Evolutionary conservation across 2,329 filamentous ascomycete genomes (phyloP).

Genomic region (Diplodia intermedia): DNA sequence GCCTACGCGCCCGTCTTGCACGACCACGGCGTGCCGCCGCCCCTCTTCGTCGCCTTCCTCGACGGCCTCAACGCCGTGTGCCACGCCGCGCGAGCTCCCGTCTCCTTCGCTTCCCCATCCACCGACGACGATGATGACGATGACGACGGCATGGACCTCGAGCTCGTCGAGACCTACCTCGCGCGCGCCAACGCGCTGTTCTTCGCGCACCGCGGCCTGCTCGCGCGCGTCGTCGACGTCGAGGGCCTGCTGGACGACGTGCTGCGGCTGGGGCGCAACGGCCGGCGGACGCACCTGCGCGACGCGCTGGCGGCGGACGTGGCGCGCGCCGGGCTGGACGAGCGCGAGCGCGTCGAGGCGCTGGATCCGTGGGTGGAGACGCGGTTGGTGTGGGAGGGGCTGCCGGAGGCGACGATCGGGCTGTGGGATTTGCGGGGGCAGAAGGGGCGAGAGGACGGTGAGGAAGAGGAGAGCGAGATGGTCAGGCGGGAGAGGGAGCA

Average conservation of each 20-base stretch:
- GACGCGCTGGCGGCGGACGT: conserved; percentile 22
- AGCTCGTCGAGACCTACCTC: conserved; percentile 41
- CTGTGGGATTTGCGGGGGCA: conserved; percentile 25
- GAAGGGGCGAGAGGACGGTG: not conserved
- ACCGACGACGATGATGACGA: not conserved
- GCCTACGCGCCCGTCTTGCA: conserved; percentile 44
- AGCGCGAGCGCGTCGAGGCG: conserved; percentile 37
- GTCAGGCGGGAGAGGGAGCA: conserved; percentile 21
- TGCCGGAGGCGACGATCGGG: conserved; percentile 37
- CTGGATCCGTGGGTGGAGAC: conserved; percentile 43
- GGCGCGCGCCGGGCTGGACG: conserved; percentile 35
- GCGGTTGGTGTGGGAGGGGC: conserved; percentile 37
- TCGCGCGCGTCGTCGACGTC: conserved; percentile 40
- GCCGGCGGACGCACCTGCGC: conserved; percentile 36
- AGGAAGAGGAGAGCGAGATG: not conserved
- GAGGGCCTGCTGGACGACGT: conserved; percentile 37
- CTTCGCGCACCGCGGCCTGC: conserved; percentile 44
- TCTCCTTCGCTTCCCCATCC: not conserved
- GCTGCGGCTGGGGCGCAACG: conserved; percentile 37
- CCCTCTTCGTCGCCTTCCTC: conserved; percentile 44
- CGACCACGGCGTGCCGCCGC: conserved; percentile 41
- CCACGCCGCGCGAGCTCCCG: conserved; percentile 30
- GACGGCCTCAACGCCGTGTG: conserved; percentile 45
- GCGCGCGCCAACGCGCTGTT: conserved; percentile 42
- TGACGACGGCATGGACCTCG: conserved; percentile 4